Base-by-base conservation (phyloP, 495 filamentous ascomycete species). In the Talaromyces ruber region DNA sequence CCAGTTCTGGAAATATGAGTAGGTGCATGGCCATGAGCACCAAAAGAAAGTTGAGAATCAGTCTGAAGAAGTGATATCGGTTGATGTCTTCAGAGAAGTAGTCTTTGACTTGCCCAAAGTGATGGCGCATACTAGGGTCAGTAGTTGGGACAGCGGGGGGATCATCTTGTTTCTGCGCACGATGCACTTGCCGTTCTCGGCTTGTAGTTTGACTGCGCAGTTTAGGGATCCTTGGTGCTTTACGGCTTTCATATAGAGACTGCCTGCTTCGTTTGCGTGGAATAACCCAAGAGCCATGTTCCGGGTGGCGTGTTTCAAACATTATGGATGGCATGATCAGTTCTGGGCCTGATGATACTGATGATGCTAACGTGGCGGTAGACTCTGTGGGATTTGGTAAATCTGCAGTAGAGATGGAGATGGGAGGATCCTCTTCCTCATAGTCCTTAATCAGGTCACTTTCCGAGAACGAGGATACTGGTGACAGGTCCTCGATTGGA, bases 291-390 rank as follows among this genome's bases (percentile, higher is more conserved):
- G 76, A 78, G 45, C 61, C 71, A 43, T 79, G 72, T 28, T 70
- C 66, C 30, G 73, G 68, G 11, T 72, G 67, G 2, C 67, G 63
- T 54, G 76, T 75, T 62, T 73, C 72, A 22, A 60, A 60, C 39
- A 60, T 50, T 25, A 80, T 76, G 4, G 76, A 78, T 1, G 77
- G 77, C 77, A 80, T 80, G 39, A 80, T 71, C 6, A 80, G 71
- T 55, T 80, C 76, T 3, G 76, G 77, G 14, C 77, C 77, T 14
- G 74, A 71, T 52, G 70, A 64, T 45, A 26, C 21, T 12, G 71
- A 74, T 12, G 70, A 75, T 34, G 65, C 58, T 18, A 69, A 73
- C 16, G 70, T 68, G 3, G 64, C 58, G 18, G 68, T 66, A 14
- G 73, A 72, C 29, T 72, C 67, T 11, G 70, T 65, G 4, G 24